A percentile compares a stretch with the other conserved stretches of the same genome.
Conservation (phyloP, 1,284 basidiomycete genomes). For the Porodaedalea pini region DNA sequence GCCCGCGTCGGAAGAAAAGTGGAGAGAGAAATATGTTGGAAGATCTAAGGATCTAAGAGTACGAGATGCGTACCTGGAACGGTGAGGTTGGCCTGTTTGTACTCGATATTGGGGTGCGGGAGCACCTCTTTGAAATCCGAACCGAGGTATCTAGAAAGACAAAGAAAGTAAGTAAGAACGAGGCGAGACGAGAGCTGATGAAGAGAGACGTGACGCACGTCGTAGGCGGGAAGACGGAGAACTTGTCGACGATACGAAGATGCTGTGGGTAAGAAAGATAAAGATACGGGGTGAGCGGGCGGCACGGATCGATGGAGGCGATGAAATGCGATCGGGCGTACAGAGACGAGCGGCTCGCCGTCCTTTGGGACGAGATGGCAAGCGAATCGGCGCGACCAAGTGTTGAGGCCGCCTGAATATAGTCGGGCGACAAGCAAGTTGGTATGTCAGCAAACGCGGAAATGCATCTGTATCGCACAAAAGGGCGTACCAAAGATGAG, state of each 20-base stretch:
- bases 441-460: slow-evolving; percentile 20
- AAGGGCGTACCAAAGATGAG: slow-evolving; percentile 70
- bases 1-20: background rate
- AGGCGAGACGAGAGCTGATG: background rate
- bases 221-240: slow-evolving; percentile 79
- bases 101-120: slow-evolving; percentile 66
- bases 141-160: slow-evolving; percentile 66
- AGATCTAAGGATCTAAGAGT: background rate
- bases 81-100: slow-evolving; percentile 79
- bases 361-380: slow-evolving; percentile 58
- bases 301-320: slow-evolving; percentile 16
- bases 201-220: slow-evolving; percentile 51
- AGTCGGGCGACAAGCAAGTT: background rate
- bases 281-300: slow-evolving; percentile 6
- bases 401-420: slow-evolving; percentile 68
- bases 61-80: slow-evolving; percentile 50
- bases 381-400: slow-evolving; percentile 65
- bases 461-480: slow-evolving; percentile 2
- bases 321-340: slow-evolving; percentile 21
- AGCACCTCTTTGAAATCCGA: slow-evolving; percentile 70
- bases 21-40: background rate
- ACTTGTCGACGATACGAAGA: slow-evolving; percentile 82
- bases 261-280: slow-evolving; percentile 40
- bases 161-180: background rate
- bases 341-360: slow-evolving; percentile 67